phyloP scores from a whole-genome alignment of 169 alveolate species.

The Sarcocystis neurona region DNA sequence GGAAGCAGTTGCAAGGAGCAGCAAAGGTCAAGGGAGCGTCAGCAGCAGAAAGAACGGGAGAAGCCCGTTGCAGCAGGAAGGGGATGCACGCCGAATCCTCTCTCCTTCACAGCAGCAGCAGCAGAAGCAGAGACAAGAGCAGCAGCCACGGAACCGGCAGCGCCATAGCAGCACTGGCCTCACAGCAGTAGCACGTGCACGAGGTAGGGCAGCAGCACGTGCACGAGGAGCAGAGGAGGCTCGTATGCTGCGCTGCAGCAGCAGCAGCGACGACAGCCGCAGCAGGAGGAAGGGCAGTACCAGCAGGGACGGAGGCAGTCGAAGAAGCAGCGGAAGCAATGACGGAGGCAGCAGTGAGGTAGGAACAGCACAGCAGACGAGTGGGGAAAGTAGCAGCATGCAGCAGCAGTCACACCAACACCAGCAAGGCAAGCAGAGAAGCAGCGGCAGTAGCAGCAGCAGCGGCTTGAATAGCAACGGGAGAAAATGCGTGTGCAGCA shows the following conservation, averaged over 20 bases:
- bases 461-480: neutral
- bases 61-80: neutral
- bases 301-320: too few species aligned
- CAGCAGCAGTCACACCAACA: too few species aligned
- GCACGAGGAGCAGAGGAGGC: neutral
- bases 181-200: slow-evolving; percentile 41
- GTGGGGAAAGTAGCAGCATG: neutral
- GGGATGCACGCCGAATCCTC: neutral
- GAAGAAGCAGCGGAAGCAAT: too few species aligned
- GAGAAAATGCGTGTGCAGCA: slow-evolving; percentile 7
- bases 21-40: too few species aligned
- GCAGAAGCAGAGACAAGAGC: slow-evolving; percentile 33
- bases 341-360: neutral
- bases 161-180: slow-evolving; percentile 30
- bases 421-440: neutral
- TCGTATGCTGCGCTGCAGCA: neutral
- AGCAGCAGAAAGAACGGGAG: too few species aligned
- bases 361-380: neutral
- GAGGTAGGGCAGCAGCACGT: slow-evolving; percentile 37
- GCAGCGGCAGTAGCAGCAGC: slow-evolving; percentile 26
- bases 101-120: too few species aligned
- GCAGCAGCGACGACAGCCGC: neutral
- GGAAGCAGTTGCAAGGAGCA: slow-evolving; percentile 4
- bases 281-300: neutral
- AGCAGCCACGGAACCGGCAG: slow-evolving; percentile 31